Evolutionary conservation across 2,329 filamentous ascomycete genomes (phyloP).

Genomic region (Colletotrichum camelliae): DNA sequence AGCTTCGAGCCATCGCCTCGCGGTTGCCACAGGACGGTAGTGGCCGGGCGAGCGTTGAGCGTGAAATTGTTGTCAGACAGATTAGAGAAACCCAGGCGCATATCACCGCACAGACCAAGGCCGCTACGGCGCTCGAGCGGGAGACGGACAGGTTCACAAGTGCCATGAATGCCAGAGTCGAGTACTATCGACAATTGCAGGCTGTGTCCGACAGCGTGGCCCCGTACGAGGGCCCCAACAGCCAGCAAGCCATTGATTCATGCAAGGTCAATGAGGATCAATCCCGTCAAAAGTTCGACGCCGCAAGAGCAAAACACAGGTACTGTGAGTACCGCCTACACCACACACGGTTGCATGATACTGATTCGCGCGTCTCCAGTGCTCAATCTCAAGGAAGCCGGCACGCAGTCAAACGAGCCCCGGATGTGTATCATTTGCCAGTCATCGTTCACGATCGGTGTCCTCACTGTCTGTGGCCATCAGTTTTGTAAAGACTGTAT

Average conservation of each 20-base stretch:
- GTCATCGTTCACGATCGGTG: conserved; percentile 75
- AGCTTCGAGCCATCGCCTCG: conserved; percentile 72
- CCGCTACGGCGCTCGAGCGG: conserved; percentile 56
- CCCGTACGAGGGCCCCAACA: conserved; percentile 69
- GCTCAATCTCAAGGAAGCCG: conserved; percentile 58
- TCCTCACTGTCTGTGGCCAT: conserved; percentile 88
- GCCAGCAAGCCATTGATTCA: conserved; percentile 54
- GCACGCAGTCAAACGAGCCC: conserved; percentile 66
- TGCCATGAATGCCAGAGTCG: conserved; percentile 84
- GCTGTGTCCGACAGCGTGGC: conserved; percentile 87
- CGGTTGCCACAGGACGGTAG: conserved; percentile 53
- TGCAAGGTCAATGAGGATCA: conserved; percentile 51
- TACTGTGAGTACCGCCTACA: conserved; percentile 59
- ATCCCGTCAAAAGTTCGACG: conserved; percentile 63
- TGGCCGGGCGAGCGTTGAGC: conserved; percentile 55
- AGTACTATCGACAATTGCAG: conserved; percentile 91
- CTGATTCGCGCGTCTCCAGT: conserved; percentile 38
- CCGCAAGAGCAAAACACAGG: conserved; percentile 73
- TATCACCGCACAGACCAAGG: conserved; percentile 57
- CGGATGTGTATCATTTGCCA: conserved; percentile 89
- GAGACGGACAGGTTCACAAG: conserved; percentile 79
- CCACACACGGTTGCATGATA: neutral
- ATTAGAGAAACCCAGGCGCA: conserved; percentile 64
- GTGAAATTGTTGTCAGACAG: conserved; percentile 67
- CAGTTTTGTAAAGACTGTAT: conserved; percentile 93